Evolutionary conservation across 768 basidiomycete genomes (phyloP).

Genomic region (Panaeolus cyanescens): DNA sequence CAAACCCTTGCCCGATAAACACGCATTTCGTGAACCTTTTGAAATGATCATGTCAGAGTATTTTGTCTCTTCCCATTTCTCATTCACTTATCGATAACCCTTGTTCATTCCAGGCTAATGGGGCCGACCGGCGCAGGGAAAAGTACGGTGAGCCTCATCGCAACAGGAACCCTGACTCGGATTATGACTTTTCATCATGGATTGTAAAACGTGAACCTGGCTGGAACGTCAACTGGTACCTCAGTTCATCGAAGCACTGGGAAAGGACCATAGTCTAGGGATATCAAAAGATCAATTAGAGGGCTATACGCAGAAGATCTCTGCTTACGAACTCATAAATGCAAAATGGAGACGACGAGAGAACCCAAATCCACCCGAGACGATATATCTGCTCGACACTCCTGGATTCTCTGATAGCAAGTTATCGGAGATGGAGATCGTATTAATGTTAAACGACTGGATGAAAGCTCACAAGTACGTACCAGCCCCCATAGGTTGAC

Average conservation of each 20-base stretch:
- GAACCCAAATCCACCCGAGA: neutral
- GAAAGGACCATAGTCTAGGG: neutral
- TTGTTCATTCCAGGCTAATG: neutral
- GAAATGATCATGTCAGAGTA: neutral
- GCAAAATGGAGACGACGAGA: neutral
- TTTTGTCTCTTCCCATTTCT: neutral
- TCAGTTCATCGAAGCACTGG: neutral
- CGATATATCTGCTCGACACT: neutral
- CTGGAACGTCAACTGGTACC: neutral
- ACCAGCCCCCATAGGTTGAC: neutral
- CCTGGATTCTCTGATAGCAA: neutral
- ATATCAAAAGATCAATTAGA: neutral
- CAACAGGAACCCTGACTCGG: too few relatives aligned
- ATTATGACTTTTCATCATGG: too few relatives aligned
- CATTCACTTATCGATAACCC: neutral
- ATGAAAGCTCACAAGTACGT: neutral
- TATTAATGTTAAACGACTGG: neutral
- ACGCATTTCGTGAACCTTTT: neutral
- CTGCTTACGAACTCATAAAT: neutral
- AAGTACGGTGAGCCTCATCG: neutral
- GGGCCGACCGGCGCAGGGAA: neutral
- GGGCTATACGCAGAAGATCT: neutral
- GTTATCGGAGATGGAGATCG: neutral
- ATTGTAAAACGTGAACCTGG: neutral
- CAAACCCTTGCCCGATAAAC: neutral